Percentiles rank a stretch among this genome's conserved stretches.
Conservation (phyloP, 371 early-diverging fungal species). For the Apophysomyces trapeziformis region DNA sequence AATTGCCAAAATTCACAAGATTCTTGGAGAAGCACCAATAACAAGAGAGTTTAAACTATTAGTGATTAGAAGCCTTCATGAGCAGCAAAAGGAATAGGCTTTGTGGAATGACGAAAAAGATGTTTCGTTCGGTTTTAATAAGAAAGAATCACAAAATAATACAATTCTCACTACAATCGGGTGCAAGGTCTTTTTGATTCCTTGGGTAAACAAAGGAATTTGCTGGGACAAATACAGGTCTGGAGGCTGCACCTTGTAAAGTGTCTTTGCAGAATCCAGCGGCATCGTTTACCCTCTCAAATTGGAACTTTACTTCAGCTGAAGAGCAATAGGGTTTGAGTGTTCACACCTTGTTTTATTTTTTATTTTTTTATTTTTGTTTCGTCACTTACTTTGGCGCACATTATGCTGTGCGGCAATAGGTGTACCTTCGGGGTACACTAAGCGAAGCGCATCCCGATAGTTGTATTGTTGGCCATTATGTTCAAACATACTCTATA, state of each 20-base stretch:
- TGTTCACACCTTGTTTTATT: neutral
- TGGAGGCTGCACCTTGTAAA: neutral
- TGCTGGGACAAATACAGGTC: conserved; percentile 19
- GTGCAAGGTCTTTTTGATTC: conserved; percentile 11
- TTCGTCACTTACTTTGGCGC: conserved; percentile 10
- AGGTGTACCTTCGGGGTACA: conserved; percentile 9
- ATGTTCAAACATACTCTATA: conserved; percentile 10
- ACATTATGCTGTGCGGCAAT: conserved; percentile 14
- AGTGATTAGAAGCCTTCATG: no score
- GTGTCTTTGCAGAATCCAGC: conserved; percentile 17
- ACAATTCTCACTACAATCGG: conserved; percentile 26
- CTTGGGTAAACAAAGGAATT: conserved; percentile 22
- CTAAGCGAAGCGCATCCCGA: conserved; percentile 12
- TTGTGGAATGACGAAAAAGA: no score
- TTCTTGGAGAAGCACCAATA: no score
- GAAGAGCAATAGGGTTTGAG: no score
- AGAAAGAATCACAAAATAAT: conserved; percentile 14
- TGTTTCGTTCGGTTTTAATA: neutral
- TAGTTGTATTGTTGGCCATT: conserved; percentile 14
- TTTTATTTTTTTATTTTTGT: no score
- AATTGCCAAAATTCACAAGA: no score
- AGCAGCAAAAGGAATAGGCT: no score
- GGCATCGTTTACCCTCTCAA: conserved; percentile 20
- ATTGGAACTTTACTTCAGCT: conserved; percentile 21
- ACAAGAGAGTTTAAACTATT: no score